Base-by-base conservation (phyloP, 208 protist species). In the Acanthamoeba castellanii region DNA sequence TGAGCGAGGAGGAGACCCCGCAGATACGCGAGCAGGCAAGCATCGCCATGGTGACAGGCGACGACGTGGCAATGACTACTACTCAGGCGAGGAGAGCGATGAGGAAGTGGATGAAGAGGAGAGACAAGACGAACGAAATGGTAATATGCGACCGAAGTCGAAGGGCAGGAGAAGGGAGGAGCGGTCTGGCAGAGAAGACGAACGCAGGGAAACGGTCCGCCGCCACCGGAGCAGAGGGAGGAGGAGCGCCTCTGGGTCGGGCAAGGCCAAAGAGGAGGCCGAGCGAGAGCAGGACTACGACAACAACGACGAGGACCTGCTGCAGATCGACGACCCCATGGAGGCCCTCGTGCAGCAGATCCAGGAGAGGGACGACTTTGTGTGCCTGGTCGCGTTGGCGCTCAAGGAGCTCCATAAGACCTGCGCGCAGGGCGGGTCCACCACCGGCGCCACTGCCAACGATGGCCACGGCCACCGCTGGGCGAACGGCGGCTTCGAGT, bases 371-470 rank as follows among this genome's bases (percentile, higher is more conserved):
- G 81, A 88, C 27, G 81, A 64, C 16, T 88, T 88, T 50, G 14
- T 88, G 22, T 22, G 52, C 25, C 50, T 55, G 5, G 47, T 88
- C 30, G 50, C 16, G n/a, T 64, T 22, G 20, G 45, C 81, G 47
- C 81, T 88, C 47, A 55, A 88, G 81, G 81, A 88, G 22, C 52
- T 88, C 13, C 81, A 88, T 27, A 88, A 88, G 50, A 27, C 81
- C 52, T 88, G 81, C 50, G 9, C 47, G 2, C 81, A 88, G 20
- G 81, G 37, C 37, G 37, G 50, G 6, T 55, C 81, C 20, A 8
- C 27, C n/a, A 20, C 6, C 78, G 78, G 64, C 13, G 78, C 37
- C 3, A 78, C 14, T 8, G 32, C 27, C 16, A 16, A 42, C 34
- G 34, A 30, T 1, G n/a, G 34, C 3, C 27, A 20, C 16, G n/a